Percentiles rank a stretch among this genome's conserved stretches.
phyloP scores from a whole-genome alignment of 129 eudicot species.

The Pittosporum tobira region DNA sequence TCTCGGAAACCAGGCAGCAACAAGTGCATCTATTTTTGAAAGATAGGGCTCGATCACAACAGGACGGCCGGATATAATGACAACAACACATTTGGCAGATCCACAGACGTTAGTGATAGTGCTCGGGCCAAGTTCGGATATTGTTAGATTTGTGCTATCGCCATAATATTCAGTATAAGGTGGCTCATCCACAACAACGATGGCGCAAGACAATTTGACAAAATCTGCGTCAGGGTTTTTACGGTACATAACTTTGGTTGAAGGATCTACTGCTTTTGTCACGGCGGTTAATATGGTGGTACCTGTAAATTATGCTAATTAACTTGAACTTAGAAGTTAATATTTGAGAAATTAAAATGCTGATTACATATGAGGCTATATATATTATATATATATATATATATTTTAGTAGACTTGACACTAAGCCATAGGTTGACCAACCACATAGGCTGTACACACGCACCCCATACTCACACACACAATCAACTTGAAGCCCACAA shows the following conservation, averaged over 20 bases:
- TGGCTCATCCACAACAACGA: conserved; percentile 39
- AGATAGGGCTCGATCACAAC: conserved; percentile 34
- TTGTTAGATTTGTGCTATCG: conserved; percentile 30
- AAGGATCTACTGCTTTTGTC: conserved; percentile 18
- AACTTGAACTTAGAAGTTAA: no score
- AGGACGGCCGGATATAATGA: conserved; percentile 42
- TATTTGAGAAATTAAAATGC: no score
- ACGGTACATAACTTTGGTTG: conserved; percentile 29
- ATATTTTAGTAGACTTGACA: no score
- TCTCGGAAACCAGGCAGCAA: conserved; percentile 52
- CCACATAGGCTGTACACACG: no score
- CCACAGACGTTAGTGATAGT: conserved; percentile 31
- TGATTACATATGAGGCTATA: no score
- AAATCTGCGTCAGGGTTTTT: conserved; percentile 19
- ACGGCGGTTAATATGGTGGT: conserved; percentile 36
- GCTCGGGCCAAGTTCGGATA: conserved; percentile 29
- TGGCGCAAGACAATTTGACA: conserved; percentile 30
- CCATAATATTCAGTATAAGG: conserved; percentile 43
- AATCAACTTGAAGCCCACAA: no score
- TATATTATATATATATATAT: no score
- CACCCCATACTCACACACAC: no score
- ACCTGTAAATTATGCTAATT: conserved; percentile 14
- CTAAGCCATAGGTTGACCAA: no score
- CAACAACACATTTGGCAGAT: conserved; percentile 35
- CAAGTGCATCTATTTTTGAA: conserved; percentile 21